phyloP scores from a whole-genome alignment of 768 basidiomycete genomes.

The Auriscalpium microsporum region DNA sequence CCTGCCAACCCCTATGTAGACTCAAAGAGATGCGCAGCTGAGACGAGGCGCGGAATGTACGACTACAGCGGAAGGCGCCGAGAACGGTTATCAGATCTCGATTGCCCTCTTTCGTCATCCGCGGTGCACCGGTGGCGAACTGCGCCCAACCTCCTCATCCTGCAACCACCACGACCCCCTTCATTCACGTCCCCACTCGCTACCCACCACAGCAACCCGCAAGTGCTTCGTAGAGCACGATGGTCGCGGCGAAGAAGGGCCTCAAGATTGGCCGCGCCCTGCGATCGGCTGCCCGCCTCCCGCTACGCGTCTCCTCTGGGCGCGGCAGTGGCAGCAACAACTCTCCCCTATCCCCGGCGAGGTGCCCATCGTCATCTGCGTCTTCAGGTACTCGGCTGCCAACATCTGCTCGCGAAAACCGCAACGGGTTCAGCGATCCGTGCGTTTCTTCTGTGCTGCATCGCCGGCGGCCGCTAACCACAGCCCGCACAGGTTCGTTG shows the following conservation, averaged over 20 bases:
- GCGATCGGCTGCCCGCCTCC: conserved; percentile 49
- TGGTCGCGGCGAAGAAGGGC: conserved; percentile 24
- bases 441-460: conserved; percentile 32
- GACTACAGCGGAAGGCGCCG: no score
- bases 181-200: not conserved
- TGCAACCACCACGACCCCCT: not conserved
- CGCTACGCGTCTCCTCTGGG: conserved; percentile 36
- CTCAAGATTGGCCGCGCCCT: conserved; percentile 53
- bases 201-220: not conserved
- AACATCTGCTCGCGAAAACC: conserved; percentile 52
- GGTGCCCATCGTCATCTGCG: conserved; percentile 57
- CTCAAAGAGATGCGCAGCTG: no score
- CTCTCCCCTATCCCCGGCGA: conserved; percentile 49
- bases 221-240: not conserved
- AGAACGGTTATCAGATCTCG: not conserved
- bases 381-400: conserved; percentile 61
- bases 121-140: not conserved
- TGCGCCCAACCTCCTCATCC: not conserved
- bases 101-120: not conserved
- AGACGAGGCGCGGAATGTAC: no score
- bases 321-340: conserved; percentile 29
- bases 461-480: not conserved
- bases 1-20: no score
- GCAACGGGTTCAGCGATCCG: conserved; percentile 70
- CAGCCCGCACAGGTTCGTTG: conserved; percentile 50